These are phyloP conservation scores for Neocucurbitaria cava DNA, from an alignment of 2,329 filamentous ascomycete species.

Conservation along the genomic window DNA sequence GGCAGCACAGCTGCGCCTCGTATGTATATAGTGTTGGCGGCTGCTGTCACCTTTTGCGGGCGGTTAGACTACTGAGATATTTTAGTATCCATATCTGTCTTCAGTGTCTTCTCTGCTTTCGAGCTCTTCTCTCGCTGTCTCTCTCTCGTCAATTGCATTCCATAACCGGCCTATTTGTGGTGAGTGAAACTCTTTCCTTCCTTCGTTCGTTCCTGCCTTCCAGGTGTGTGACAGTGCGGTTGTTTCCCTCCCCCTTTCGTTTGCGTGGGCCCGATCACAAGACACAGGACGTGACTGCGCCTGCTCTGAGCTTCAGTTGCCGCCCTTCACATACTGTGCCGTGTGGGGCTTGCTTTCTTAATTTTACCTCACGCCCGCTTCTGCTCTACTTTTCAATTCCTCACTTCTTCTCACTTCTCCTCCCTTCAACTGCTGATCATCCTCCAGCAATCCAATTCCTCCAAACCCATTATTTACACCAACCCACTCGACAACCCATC, in stretches of 20 bases:
- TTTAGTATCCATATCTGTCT: conserved; percentile 4
- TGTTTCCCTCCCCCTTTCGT: conserved; percentile 6
- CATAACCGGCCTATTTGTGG: conserved; percentile 5
- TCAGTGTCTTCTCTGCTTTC: not conserved
- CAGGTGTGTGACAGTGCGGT: not conserved
- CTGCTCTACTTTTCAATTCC: not conserved
- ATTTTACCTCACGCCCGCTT: not conserved
- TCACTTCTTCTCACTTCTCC: conserved; percentile 3
- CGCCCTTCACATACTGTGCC: conserved; percentile 3
- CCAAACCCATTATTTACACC: conserved; percentile 11
- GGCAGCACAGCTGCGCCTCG: conserved; percentile 25
- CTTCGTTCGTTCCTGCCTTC: not conserved
- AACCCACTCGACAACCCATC: conserved; percentile 10
- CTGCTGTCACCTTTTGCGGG: conserved; percentile 3
- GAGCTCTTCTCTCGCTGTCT: not conserved
- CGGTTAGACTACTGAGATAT: not conserved
- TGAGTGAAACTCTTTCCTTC: conserved; percentile 1
- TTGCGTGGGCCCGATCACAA: conserved; percentile 1
- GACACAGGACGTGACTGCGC: conserved; percentile 2
- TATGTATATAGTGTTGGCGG: conserved; percentile 22
- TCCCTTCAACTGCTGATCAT: conserved; percentile 16
- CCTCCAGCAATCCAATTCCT: conserved; percentile 5
- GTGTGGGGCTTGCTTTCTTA: not conserved
- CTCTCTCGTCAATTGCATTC: not conserved
- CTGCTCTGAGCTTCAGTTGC: conserved; percentile 4